Evolutionary conservation across 2,329 filamentous ascomycete genomes (phyloP).

Genomic region (Triangularia setosa): DNA sequence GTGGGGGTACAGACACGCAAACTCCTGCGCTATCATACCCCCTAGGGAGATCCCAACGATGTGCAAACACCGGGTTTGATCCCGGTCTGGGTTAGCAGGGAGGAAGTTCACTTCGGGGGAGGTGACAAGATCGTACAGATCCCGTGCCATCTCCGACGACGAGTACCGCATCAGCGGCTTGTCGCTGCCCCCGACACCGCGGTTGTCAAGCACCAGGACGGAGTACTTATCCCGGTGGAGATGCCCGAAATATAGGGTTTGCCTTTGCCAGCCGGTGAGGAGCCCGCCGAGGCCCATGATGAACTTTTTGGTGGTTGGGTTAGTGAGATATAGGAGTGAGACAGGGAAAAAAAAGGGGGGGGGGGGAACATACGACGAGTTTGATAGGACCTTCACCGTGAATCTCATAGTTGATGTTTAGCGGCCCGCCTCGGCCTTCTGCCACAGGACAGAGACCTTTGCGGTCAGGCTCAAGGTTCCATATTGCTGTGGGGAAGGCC

Average conservation of each 20-base stretch:
- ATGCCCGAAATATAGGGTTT: conserved; percentile 80
- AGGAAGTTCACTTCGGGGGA: conserved; percentile 62
- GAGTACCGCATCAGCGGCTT: conserved; percentile 75
- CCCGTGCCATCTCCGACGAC: conserved; percentile 79
- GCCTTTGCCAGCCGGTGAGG: conserved; percentile 72
- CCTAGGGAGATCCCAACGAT: conserved; percentile 79
- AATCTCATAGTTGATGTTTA: conserved; percentile 62
- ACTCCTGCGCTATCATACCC: conserved; percentile 87
- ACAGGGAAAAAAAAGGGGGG: background rate
- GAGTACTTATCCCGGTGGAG: conserved; percentile 63
- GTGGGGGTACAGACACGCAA: conserved; percentile 53
- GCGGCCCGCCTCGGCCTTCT: conserved; percentile 66
- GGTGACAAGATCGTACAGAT: conserved; percentile 65
- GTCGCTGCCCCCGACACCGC: conserved; percentile 76
- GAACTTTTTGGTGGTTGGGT: conserved; percentile 47
- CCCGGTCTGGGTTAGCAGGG: conserved; percentile 19
- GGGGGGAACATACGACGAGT: conserved; percentile 59
- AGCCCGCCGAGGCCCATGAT: conserved; percentile 75
- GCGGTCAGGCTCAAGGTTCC: conserved; percentile 63
- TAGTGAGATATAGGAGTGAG: too few species aligned
- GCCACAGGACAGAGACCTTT: conserved; percentile 62
- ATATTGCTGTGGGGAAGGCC: conserved; percentile 63
- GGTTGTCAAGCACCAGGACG: conserved; percentile 75
- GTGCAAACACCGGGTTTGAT: conserved; percentile 47
- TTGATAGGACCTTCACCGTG: conserved; percentile 71